Conservation (phyloP, 108 stramenopile species). For the Cyclotella cryptica region DNA sequence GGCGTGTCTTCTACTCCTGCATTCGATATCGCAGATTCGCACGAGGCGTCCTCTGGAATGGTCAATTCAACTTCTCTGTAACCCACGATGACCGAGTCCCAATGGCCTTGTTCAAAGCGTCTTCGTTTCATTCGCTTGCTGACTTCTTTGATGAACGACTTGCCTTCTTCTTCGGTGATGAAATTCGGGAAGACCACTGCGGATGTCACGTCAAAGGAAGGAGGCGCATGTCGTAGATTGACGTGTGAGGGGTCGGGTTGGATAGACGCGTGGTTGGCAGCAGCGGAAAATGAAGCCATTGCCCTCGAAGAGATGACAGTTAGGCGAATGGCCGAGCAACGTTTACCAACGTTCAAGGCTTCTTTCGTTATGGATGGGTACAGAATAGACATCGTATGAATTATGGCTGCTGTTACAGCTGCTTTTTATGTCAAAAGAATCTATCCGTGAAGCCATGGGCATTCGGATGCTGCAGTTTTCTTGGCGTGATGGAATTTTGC, state of each 20-base stretch:
- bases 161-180: slow-evolving; percentile 54
- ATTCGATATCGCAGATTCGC: not conserved
- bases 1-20: not conserved
- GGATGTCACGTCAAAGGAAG: slow-evolving; percentile 23
- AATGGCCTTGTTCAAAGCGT: slow-evolving; percentile 81
- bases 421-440: no score
- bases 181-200: slow-evolving; percentile 60
- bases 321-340: not conserved
- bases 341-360: not conserved
- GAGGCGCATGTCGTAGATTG: slow-evolving; percentile 41
- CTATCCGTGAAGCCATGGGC: no score
- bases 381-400: no score
- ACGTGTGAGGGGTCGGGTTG: slow-evolving; percentile 50
- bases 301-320: not conserved
- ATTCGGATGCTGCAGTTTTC: no score
- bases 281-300: not conserved
- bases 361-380: no score
- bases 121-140: slow-evolving; percentile 54
- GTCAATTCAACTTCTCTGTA: slow-evolving; percentile 87
- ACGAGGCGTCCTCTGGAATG: slow-evolving; percentile 30
- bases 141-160: slow-evolving; percentile 46
- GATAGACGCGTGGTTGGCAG: not conserved
- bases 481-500: no score
- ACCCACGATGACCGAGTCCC: slow-evolving; percentile 88
- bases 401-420: no score